phyloP scores from a whole-genome alignment of 768 basidiomycete species.

The Kwoniella dejecticola region DNA sequence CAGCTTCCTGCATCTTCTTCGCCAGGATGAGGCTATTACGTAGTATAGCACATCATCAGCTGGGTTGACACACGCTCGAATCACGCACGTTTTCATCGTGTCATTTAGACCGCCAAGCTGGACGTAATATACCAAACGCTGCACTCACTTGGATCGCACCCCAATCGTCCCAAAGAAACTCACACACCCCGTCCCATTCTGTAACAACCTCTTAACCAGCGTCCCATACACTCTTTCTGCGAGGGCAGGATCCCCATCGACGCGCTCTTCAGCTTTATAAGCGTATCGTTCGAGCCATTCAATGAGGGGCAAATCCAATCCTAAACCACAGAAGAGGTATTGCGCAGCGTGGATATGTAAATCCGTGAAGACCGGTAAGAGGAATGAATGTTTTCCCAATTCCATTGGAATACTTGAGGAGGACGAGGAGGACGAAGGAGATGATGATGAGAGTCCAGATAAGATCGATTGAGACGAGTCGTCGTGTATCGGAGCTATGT shows the following conservation, averaged over 20 bases:
- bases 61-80: too few species aligned
- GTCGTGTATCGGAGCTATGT: conserved; percentile 11
- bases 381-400: conserved; percentile 56
- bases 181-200: conserved; percentile 75
- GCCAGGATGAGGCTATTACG: conserved; percentile 79
- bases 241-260: conserved; percentile 66
- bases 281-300: conserved; percentile 81
- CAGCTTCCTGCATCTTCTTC: conserved; percentile 68
- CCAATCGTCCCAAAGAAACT: conserved; percentile 82
- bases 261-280: conserved; percentile 73
- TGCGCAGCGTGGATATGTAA: conserved; percentile 87
- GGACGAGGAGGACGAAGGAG: too few species aligned
- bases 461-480: conserved; percentile 7
- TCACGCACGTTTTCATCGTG: too few species aligned
- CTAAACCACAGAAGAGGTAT: conserved; percentile 83
- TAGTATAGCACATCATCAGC: too few species aligned
- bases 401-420: conserved; percentile 8
- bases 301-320: conserved; percentile 80
- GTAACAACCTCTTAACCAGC: conserved; percentile 67
- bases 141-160: conserved; percentile 76
- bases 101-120: too few species aligned
- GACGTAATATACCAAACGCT: too few species aligned
- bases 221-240: conserved; percentile 69
- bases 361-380: conserved; percentile 79
- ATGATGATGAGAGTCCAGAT: conserved; percentile 43